phyloP scores from a whole-genome alignment of 2,329 filamentous ascomycete species.

The Balansia obtecta region DNA sequence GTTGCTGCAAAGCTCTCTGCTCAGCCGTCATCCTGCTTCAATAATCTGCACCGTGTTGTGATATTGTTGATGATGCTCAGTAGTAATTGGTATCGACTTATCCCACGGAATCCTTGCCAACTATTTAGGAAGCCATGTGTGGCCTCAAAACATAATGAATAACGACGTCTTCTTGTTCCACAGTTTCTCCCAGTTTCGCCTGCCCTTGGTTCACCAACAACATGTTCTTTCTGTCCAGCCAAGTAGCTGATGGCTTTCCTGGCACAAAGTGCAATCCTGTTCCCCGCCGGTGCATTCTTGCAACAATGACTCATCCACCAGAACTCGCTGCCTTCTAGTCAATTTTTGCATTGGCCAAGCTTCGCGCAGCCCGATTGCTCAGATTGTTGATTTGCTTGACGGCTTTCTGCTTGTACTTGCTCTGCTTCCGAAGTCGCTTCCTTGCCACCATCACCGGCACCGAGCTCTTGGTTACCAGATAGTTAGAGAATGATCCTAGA shows the following conservation, averaged over 20 bases:
- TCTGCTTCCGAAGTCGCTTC: slow-evolving; percentile 78
- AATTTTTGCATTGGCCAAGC: slow-evolving; percentile 61
- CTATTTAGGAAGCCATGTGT: no score
- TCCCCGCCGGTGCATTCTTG: not conserved
- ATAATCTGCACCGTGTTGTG: no score
- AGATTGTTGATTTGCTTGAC: slow-evolving; percentile 74
- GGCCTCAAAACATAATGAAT: no score
- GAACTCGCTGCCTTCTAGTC: slow-evolving; percentile 35
- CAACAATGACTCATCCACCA: not conserved
- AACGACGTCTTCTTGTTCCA: no score
- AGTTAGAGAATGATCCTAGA: slow-evolving; percentile 92
- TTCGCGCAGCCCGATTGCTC: slow-evolving; percentile 52
- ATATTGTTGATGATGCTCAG: no score
- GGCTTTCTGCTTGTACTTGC: slow-evolving; percentile 58
- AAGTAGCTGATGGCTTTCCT: not conserved
- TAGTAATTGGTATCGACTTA: not conserved
- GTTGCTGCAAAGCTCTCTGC: no score
- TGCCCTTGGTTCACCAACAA: not conserved
- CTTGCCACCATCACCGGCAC: slow-evolving; percentile 97
- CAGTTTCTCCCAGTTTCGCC: not conserved
- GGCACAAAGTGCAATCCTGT: not conserved
- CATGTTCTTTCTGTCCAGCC: not conserved
- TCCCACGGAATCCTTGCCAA: not conserved
- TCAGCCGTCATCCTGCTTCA: no score
- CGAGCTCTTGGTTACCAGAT: slow-evolving; percentile 90